Evolutionary conservation across 225 moss, liverwort and hornwort species (phyloP), one percentile per base, ranked within the genome.

Genomic region (Physcomitrellopsis africana): DNA sequence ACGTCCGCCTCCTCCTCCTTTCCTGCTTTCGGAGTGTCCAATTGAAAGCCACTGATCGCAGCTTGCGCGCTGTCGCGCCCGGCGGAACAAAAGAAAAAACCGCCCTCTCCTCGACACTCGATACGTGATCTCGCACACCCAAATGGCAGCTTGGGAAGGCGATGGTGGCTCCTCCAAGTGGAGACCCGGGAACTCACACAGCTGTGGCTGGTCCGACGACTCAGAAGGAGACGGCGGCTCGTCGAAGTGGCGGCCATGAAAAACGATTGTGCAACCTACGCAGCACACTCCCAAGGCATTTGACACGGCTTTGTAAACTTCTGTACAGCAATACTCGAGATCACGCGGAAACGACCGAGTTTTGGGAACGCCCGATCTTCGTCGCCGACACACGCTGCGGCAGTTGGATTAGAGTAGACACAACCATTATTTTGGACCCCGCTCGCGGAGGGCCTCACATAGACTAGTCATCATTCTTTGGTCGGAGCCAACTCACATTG

Each of bases 181-280:
- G 80, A 58, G 1, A 17, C 72, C 24, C 24, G 24, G 24, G 24
- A 24, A 24, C 2, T 68, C 68, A 11, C 69, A 52, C 51, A 0
- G 37, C 29, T 79, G 70, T 7, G 48, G 24, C 24, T 24, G 19
- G 1, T 37, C 47, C 60, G 49, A 20, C 46, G 49, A 51, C 43
- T 68, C 42, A 4, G 83, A 83, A 79, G 79, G 83, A 0, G 76
- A 83, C 26, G 83, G 83, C 6, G 80, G 83, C 1, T 76, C 77
- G n/a, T 84, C 83, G 0, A 84, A 84, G 17, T 84, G 73, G 83
- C 80, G 69, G 60, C 80, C 83, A 6, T 24, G 76, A 54, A n/a
- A 77, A 65, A 58, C 13, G 51, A 0, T 73, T 68, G 52, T 78
- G 63, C 70, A 45, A 7, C 10, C 24, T 24, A 24, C 24, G 24